Evolutionary conservation across 345 rosid genomes (phyloP), one percentile per base, ranked within the genome.

Genomic region (Murraya koenigii): DNA sequence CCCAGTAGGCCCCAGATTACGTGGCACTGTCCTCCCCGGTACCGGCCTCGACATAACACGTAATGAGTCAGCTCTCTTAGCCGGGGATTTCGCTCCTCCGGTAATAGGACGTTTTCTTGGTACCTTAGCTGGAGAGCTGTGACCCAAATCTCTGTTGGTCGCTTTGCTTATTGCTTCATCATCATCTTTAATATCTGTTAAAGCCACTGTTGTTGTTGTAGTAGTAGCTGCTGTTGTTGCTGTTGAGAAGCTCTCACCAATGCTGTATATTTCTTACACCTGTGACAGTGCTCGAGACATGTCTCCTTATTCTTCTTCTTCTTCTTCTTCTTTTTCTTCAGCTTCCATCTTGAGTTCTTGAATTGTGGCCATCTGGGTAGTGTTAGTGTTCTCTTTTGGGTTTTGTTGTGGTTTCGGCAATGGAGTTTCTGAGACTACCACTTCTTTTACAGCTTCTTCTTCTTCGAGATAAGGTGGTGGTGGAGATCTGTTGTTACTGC

Each of bases 391-490:
- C 11, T 30, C 38, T 55, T 25, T 25, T 13, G 23, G 65, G 30
- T n/a, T n/a, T 5, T 1, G 47, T 1, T 69, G 77, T 25, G 80
- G 61, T 64, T 60, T 74, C 6, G 80, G 64, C 69, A 80, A 62
- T 67, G 83, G 85, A 10, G 85, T 86, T 77, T 90, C 92, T 0
- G 94, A 89, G 41, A 88, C 88, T 15, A 91, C 87, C 6, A 86
- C 91, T 84, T 93, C 93, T 77, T 91, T 89, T 2, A 91, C 93
- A 10, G 86, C 79, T 81, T 91, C 98, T 87, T 91, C 97, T 87
- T 90, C 92, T 74, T 90, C 98, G 13, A 83, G 75, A 20, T 80
- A 47, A 35, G 84, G 72, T 33, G 85, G 77, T 28, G 83, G 78
- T 5, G 84, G 68, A 35, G 63, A 44, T 68, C 71, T n/a, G 72